phyloP scores from a whole-genome alignment of 371 early-diverging fungal genomes.

The Circinella minor region DNA sequence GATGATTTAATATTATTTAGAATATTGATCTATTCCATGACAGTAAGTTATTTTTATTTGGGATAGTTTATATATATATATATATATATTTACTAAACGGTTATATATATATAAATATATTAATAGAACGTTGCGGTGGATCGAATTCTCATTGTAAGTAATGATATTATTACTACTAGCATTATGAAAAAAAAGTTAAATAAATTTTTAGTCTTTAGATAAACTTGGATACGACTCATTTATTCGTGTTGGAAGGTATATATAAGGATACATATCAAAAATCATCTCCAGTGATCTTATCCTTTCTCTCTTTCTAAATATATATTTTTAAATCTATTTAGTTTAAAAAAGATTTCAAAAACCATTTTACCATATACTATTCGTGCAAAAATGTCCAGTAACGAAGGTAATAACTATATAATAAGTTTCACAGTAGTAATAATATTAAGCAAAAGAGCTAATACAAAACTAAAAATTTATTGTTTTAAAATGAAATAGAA shows the following conservation, averaged over 20 bases:
- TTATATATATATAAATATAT: background rate
- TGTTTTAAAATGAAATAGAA: constrained; percentile 34
- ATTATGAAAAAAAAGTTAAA: too few relatives aligned
- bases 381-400: constrained; percentile 53
- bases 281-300: too few relatives aligned
- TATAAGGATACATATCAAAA: background rate
- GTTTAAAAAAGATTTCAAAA: constrained; percentile 80
- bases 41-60: constrained; percentile 32
- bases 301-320: too few relatives aligned
- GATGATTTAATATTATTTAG: constrained; percentile 48
- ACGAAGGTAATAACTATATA: constrained; percentile 43
- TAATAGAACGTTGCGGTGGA: constrained; percentile 87
- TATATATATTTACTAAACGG: background rate
- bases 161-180: too few relatives aligned
- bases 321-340: constrained; percentile 10
- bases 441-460: too few relatives aligned
- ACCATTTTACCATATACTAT: constrained; percentile 71
- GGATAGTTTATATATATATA: background rate
- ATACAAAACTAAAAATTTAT: background rate
- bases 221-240: constrained; percentile 78
- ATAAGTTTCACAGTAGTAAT: too few relatives aligned
- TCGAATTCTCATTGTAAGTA: constrained; percentile 68
- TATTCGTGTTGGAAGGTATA: constrained; percentile 80
- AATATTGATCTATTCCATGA: constrained; percentile 71
- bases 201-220: constrained; percentile 62